Conservation (phyloP, 2,329 filamentous ascomycete species). For the Phaeosphaeria sp. region DNA sequence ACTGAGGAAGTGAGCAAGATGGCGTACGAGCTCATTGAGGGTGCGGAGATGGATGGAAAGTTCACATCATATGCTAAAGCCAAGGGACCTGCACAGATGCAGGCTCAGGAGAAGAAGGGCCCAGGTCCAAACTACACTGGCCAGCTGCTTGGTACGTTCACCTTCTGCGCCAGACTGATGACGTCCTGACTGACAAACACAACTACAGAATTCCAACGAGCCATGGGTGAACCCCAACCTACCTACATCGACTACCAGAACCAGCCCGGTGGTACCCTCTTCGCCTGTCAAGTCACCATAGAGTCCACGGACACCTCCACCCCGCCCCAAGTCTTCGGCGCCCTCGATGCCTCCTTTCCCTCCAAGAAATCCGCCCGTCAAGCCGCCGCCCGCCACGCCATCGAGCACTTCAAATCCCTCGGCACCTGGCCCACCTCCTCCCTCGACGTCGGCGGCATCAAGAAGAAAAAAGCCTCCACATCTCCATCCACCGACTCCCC, state of each 20-base stretch:
- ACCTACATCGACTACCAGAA: conserved; percentile 47
- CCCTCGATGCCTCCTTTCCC: conserved; percentile 35
- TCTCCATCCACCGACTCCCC: neutral
- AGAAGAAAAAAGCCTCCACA: conserved; percentile 33
- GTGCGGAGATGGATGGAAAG: conserved; percentile 28
- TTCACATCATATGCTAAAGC: conserved; percentile 4
- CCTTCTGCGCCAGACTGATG: neutral
- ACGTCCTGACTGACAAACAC: neutral
- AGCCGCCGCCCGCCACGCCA: conserved; percentile 50
- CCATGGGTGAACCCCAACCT: conserved; percentile 32
- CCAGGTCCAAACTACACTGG: conserved; percentile 43
- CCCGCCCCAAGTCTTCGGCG: conserved; percentile 42
- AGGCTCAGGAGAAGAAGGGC: conserved; percentile 6
- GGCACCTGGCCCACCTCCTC: conserved; percentile 38
- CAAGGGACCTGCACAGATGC: neutral
- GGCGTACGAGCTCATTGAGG: conserved; percentile 36
- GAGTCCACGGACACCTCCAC: neutral
- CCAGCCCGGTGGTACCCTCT: conserved; percentile 35
- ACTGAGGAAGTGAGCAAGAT: conserved; percentile 49
- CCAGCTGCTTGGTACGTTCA: conserved; percentile 44
- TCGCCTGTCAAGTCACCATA: conserved; percentile 29
- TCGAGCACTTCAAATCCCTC: conserved; percentile 49
- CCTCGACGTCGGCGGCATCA: conserved; percentile 34
- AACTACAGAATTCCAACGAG: conserved; percentile 42
- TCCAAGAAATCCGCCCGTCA: conserved; percentile 53